Percentiles rank a stretch among this genome's conserved stretches.
These are phyloP conservation scores for Heterobasidion occidentale DNA, from an alignment of 1,284 basidiomycete genomes.

Conservation along the genomic window DNA sequence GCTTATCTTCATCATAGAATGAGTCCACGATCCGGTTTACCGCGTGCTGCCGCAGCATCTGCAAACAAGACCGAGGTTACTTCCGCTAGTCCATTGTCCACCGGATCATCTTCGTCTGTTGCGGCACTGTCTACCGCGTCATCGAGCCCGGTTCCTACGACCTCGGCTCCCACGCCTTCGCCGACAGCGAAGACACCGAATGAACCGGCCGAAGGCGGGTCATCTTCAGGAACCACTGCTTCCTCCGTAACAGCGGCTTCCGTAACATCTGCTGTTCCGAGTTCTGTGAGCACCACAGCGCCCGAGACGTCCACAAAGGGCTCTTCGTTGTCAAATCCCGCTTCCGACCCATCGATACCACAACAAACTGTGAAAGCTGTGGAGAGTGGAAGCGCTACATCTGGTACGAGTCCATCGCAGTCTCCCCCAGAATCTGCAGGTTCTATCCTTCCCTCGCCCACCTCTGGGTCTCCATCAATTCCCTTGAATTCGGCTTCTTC, in stretches of 20 bases:
- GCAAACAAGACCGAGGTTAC: not conserved
- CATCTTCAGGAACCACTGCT: not conserved
- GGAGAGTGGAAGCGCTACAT: not conserved
- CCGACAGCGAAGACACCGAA: not conserved
- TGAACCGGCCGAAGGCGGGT: not conserved
- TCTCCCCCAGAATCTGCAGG: not conserved
- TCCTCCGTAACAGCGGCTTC: not conserved
- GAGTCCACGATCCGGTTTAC: not conserved
- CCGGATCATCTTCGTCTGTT: not conserved
- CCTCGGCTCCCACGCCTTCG: not conserved
- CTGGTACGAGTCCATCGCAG: not conserved
- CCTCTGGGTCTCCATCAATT: not conserved
- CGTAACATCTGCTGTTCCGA: not conserved
- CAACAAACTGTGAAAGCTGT: not conserved
- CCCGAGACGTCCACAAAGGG: too few relatives aligned
- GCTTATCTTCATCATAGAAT: not conserved
- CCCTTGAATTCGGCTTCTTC: not conserved
- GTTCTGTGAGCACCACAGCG: too few relatives aligned
- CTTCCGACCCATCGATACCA: not conserved
- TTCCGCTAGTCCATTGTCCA: not conserved
- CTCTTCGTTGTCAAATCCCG: not conserved
- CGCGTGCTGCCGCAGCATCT: not conserved
- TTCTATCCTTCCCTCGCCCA: not conserved
- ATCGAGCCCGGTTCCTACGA: not conserved
- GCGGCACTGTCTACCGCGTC: not conserved